Conservation (phyloP, 73 alveolate species). For the Paraurostyla sp. region DNA sequence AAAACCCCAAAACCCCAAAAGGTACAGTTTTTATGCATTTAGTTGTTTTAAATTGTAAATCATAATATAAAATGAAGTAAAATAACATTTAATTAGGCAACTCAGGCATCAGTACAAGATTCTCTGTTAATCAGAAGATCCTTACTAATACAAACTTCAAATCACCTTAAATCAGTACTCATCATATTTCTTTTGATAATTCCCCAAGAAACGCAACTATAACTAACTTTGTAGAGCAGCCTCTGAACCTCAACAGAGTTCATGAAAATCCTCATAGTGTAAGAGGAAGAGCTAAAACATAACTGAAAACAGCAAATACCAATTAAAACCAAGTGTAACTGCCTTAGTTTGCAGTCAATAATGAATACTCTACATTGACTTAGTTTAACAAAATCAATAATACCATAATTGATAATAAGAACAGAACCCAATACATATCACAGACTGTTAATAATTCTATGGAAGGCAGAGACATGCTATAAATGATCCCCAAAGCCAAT, state of each 20-base stretch:
- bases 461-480: background rate
- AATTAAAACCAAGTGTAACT: too few species aligned
- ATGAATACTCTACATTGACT: background rate
- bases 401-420: too few species aligned
- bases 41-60: too few species aligned
- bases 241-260: too few species aligned
- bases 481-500: background rate
- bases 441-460: background rate
- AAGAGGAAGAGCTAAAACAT: background rate
- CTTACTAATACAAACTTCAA: conserved; percentile 27
- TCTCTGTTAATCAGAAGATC: conserved; percentile 4
- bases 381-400: background rate
- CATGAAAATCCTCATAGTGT: too few species aligned
- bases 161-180: background rate
- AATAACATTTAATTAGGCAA: too few species aligned
- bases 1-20: too few species aligned
- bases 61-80: too few species aligned
- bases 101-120: conserved; percentile 29
- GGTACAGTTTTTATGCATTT: too few species aligned
- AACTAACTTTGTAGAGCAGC: background rate
- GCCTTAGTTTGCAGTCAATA: too few species aligned
- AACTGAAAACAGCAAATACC: background rate
- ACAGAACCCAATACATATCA: background rate
- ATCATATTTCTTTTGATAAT: background rate
- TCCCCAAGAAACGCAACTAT: background rate